These are phyloP conservation scores for Dalechampia spathulata DNA, from an alignment of 441 rosid genomes.

Conservation along the genomic window DNA sequence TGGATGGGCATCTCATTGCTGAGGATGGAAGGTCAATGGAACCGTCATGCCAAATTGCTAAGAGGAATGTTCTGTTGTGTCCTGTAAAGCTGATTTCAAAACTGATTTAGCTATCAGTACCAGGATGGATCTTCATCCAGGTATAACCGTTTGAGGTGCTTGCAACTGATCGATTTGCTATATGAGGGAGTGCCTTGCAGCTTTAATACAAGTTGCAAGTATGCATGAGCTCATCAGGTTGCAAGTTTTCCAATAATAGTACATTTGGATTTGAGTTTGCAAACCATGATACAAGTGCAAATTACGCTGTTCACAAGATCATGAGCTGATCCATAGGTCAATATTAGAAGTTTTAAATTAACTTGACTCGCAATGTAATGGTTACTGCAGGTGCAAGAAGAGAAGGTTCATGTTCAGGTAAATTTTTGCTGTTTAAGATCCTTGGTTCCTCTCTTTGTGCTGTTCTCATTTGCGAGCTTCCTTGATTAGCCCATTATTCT, in stretches of 20 bases:
- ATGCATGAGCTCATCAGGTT: conserved; percentile 3
- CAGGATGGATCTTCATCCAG: conserved; percentile 40
- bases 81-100: conserved; percentile 73
- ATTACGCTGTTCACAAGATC: conserved; percentile 7
- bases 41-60: conserved; percentile 71
- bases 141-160: too few relatives aligned
- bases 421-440: conserved; percentile 1
- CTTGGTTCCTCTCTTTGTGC: background rate
- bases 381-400: conserved; percentile 39
- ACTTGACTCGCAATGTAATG: conserved; percentile 13
- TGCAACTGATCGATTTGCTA: too few relatives aligned
- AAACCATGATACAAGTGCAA: conserved; percentile 24
- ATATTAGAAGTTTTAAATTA: background rate
- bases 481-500: conserved; percentile 32
- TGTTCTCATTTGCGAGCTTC: conserved; percentile 5
- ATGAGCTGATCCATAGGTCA: background rate
- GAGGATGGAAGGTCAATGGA: conserved; percentile 91
- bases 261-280: conserved; percentile 27
- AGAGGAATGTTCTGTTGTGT: conserved; percentile 62
- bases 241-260: conserved; percentile 10
- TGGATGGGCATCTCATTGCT: conserved; percentile 85
- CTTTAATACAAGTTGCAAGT: background rate
- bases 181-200: background rate
- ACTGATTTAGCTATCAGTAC: conserved; percentile 73
- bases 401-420: conserved; percentile 48